Percentiles rank a stretch among this genome's conserved stretches.
phyloP scores from a whole-genome alignment of 345 rosid species.

The Euphorbia pulcherrima region DNA sequence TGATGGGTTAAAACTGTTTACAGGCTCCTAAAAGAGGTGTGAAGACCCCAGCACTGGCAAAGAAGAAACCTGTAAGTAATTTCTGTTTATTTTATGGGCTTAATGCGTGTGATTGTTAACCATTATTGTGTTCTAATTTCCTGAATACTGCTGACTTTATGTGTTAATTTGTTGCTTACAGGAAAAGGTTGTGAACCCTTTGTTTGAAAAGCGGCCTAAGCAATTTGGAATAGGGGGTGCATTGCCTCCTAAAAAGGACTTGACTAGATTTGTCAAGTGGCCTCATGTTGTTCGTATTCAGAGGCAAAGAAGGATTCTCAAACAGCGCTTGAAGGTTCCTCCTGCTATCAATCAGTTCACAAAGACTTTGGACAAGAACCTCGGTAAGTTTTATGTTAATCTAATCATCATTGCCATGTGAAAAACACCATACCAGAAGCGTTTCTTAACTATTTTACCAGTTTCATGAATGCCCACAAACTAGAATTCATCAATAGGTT shows the following conservation, averaged over 20 bases:
- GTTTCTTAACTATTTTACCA: too few species aligned
- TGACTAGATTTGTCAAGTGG: slow-evolving; percentile 67
- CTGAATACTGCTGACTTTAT: background rate
- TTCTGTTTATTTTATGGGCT: background rate
- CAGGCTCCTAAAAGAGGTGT: slow-evolving; percentile 27
- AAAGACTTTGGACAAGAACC: slow-evolving; percentile 85
- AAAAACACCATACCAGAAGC: too few species aligned
- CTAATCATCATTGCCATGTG: too few species aligned
- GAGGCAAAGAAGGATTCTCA: slow-evolving; percentile 75
- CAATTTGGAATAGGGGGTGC: slow-evolving; percentile 89
- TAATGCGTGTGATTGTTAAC: background rate
- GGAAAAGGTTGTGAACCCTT: slow-evolving; percentile 68
- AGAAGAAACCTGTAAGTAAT: slow-evolving; percentile 23
- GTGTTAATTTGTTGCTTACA: slow-evolving; percentile 10
- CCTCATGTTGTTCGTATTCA: slow-evolving; percentile 68
- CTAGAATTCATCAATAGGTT: too few species aligned
- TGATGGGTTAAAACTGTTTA: background rate
- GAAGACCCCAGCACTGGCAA: slow-evolving; percentile 11
- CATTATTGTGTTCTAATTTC: background rate
- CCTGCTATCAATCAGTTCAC: slow-evolving; percentile 85
- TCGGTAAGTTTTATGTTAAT: slow-evolving; percentile 37
- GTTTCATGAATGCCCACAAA: too few species aligned
- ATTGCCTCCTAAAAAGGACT: slow-evolving; percentile 79
- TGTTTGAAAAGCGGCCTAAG: slow-evolving; percentile 80
- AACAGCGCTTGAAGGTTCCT: slow-evolving; percentile 83